Base-by-base conservation (phyloP, 768 basidiomycete species). In the Amanita rimosa region DNA sequence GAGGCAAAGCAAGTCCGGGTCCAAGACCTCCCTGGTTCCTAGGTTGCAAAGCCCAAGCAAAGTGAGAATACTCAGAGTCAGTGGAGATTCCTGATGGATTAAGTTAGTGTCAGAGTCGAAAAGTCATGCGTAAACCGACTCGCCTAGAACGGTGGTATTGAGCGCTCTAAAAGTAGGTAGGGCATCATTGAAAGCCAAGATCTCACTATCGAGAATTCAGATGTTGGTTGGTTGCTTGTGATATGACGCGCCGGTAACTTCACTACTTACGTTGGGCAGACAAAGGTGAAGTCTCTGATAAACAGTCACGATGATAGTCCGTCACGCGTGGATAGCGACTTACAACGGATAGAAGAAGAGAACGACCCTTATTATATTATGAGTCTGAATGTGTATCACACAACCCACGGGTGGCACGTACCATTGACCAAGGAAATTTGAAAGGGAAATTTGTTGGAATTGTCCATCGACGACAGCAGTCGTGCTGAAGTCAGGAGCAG, bases 261-360 rank as follows among this genome's bases (percentile, higher is more conserved):
- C 1, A 29, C 31, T 13, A 31, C 64, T 59, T 55, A 75, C 72
- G 91, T 93, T n/a, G 90, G 90, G 68, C 90, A 94, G 57, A 88
- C 86, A 56, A 87, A 88, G 34, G 88, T 89, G 66, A 88, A 90
- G 60, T 87, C 85, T 72, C 85, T 90, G 53, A 21, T 38, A 47
- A 6, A 43, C 36, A 35, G 21, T 29, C 11, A 57, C 45, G 13
- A 31, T 24, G 21, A 31, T 22, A 22, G 14, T 7, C 21, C 42
- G 13, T 1, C 10, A 14, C n/a, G n/a, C n/a, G n/a, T n/a, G n/a
- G 19, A 27, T 37, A 21, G 14, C 46, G 10, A 65, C 83, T 54
- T 68, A 90, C 87, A 95, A 78, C 4, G 93, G 93, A 68, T 96
- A 96, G 71, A 95, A 94, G 65, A 95, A 76, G 14, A 96, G 78